phyloP scores from a whole-genome alignment of 1,284 basidiomycete genomes.

The Apiotrichum montevideense region DNA sequence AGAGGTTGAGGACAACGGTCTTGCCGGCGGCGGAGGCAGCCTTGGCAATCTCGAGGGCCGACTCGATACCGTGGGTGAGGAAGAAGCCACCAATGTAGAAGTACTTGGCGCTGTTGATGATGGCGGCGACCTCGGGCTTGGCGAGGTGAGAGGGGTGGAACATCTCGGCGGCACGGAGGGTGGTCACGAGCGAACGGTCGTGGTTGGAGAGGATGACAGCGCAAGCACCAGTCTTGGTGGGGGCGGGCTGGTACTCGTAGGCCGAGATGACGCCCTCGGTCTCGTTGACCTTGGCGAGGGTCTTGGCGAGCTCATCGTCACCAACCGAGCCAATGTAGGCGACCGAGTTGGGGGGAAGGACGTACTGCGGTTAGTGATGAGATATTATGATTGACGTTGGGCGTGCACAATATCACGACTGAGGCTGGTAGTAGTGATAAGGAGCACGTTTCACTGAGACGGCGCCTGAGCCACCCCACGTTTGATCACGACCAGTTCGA shows the following conservation, averaged over 20 bases:
- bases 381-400: not conserved
- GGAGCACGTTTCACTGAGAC: too few relatives aligned
- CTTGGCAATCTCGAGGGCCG: constrained; percentile 69
- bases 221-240: constrained; percentile 90
- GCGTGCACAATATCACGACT: not conserved
- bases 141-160: constrained; percentile 75
- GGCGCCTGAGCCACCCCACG: not conserved
- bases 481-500: not conserved
- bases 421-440: too few relatives aligned
- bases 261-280: constrained; percentile 83
- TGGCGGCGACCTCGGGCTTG: constrained; percentile 67
- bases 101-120: constrained; percentile 73
- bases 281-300: constrained; percentile 86
- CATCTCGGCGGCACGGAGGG: constrained; percentile 81
- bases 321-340: constrained; percentile 95
- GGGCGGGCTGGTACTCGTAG: constrained; percentile 75
- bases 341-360: constrained; percentile 81
- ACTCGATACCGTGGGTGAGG: constrained; percentile 83
- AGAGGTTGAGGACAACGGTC: constrained; percentile 86
- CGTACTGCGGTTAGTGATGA: constrained; percentile 57
- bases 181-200: constrained; percentile 86
- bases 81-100: constrained; percentile 98
- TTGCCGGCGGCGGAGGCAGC: constrained; percentile 73
- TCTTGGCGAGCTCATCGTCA: constrained; percentile 80
- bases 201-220: constrained; percentile 93